Evolutionary conservation across 2,329 filamentous ascomycete genomes (phyloP).

Genomic region (Rugonectria rugulosa): DNA sequence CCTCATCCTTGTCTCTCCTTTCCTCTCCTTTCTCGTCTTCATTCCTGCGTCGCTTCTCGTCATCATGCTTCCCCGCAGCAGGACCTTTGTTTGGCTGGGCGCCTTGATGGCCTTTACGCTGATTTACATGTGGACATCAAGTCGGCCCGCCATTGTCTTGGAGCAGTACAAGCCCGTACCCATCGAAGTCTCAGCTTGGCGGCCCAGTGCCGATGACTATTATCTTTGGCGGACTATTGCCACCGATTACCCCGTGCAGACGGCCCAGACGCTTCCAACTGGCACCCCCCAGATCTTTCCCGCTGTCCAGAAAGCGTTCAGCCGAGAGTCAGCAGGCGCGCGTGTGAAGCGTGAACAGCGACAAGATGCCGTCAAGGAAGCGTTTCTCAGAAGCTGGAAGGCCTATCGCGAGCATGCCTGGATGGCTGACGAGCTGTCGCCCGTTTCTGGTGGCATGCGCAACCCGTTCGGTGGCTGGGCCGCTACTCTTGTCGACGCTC

Average conservation of each 20-base stretch:
- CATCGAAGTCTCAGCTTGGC: slow-evolving; percentile 33
- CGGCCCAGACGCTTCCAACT: slow-evolving; percentile 43
- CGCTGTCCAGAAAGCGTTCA: slow-evolving; percentile 44
- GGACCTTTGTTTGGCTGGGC: slow-evolving; percentile 29
- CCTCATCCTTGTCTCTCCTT: neutral
- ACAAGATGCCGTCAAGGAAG: slow-evolving; percentile 49
- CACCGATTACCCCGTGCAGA: slow-evolving; percentile 38
- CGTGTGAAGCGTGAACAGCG: slow-evolving; percentile 44
- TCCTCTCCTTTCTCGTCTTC: neutral
- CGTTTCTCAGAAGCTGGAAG: slow-evolving; percentile 55
- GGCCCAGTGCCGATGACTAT: slow-evolving; percentile 32
- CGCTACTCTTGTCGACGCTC: slow-evolving; percentile 70
- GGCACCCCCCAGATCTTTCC: slow-evolving; percentile 40
- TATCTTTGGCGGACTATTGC: slow-evolving; percentile 41
- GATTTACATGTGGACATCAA: slow-evolving; percentile 30
- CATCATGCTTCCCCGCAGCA: slow-evolving; percentile 34
- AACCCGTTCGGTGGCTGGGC: slow-evolving; percentile 73
- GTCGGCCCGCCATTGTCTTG: slow-evolving; percentile 18
- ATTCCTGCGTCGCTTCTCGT: neutral
- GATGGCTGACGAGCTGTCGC: slow-evolving; percentile 69
- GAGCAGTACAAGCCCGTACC: slow-evolving; percentile 31
- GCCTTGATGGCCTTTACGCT: slow-evolving; percentile 31
- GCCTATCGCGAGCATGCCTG: slow-evolving; percentile 70
- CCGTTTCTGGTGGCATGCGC: slow-evolving; percentile 58
- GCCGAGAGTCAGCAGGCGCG: slow-evolving; percentile 31